These are phyloP conservation scores for Phellinidium pouzarii DNA, from an alignment of 1,284 basidiomycete genomes.

Conservation along the genomic window DNA sequence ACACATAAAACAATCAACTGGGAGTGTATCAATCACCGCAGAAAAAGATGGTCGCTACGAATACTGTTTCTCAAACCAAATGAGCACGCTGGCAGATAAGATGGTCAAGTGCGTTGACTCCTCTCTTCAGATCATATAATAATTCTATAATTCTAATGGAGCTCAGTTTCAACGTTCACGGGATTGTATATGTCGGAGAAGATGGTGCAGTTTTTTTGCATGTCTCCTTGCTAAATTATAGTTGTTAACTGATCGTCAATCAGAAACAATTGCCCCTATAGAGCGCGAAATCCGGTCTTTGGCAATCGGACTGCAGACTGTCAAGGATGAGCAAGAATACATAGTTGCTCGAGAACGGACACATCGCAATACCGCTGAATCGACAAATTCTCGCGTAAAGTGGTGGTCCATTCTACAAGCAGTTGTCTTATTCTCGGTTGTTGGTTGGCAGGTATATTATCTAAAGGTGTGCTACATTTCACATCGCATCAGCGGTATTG, in stretches of 20 bases:
- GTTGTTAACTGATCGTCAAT: too few species aligned
- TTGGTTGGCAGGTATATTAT: constrained; percentile 98
- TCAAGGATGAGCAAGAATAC: constrained; percentile 99
- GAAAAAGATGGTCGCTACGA: constrained; percentile 82
- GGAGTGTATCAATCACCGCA: constrained; percentile 84
- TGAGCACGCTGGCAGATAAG: constrained; percentile 93
- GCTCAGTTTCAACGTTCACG: constrained; percentile 95
- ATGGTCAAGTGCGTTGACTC: constrained; percentile 68
- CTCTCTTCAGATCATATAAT: constrained; percentile 4
- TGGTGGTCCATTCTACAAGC: constrained; percentile 98
- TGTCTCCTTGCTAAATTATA: constrained; percentile 17
- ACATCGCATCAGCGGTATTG: background rate
- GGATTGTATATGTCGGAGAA: constrained; percentile 87
- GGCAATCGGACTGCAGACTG: constrained; percentile 78
- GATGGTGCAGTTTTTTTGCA: constrained; percentile 49
- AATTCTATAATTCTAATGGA: constrained; percentile 6
- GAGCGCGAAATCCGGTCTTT: constrained; percentile 92
- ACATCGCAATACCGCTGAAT: constrained; percentile 93
- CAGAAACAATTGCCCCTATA: constrained; percentile 84
- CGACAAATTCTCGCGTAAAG: constrained; percentile 93
- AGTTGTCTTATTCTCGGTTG: constrained; percentile 81
- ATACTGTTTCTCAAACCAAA: constrained; percentile 98
- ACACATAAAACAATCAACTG: constrained; percentile 84
- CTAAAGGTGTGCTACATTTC: constrained; percentile 55
- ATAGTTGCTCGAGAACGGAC: constrained; percentile 90